These are phyloP conservation scores for Neonothopanus nambi DNA, from an alignment of 1,284 basidiomycete genomes.

Conservation along the genomic window DNA sequence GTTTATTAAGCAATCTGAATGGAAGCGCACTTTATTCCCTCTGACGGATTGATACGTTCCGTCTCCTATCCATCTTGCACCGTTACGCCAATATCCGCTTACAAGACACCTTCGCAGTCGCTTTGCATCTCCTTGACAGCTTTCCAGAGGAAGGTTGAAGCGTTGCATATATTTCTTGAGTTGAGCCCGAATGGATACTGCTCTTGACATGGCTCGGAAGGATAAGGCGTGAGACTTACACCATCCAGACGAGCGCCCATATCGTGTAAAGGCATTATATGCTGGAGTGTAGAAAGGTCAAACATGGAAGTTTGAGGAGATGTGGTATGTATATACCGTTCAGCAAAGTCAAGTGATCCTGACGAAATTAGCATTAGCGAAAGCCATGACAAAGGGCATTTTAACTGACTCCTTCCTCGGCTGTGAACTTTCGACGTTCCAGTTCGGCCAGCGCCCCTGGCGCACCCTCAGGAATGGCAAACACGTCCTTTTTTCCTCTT, in stretches of 20 bases:
- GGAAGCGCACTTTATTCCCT: slow-evolving; percentile 69
- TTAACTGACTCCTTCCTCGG: slow-evolving; percentile 85
- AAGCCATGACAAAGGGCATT: slow-evolving; percentile 2
- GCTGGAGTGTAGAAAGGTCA: slow-evolving; percentile 50
- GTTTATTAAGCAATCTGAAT: not conserved
- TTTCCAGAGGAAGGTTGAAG: slow-evolving; percentile 76
- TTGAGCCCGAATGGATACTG: slow-evolving; percentile 89
- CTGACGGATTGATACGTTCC: slow-evolving; percentile 86
- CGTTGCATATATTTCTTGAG: slow-evolving; percentile 91
- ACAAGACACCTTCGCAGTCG: slow-evolving; percentile 83
- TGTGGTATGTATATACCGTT: slow-evolving; percentile 66
- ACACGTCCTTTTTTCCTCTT: slow-evolving; percentile 69
- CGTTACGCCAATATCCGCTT: slow-evolving; percentile 93
- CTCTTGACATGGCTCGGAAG: slow-evolving; percentile 90
- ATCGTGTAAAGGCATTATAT: slow-evolving; percentile 88
- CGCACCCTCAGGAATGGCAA: slow-evolving; percentile 84
- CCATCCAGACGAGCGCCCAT: slow-evolving; percentile 86
- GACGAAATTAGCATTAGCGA: slow-evolving; percentile 12
- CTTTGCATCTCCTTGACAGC: slow-evolving; percentile 83
- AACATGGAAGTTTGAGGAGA: slow-evolving; percentile 12
- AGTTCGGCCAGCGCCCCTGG: slow-evolving; percentile 84
- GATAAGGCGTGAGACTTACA: slow-evolving; percentile 91
- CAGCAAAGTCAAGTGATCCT: slow-evolving; percentile 90
- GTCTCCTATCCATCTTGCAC: slow-evolving; percentile 86
- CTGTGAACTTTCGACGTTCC: slow-evolving; percentile 92